phyloP scores from a whole-genome alignment of 1,284 basidiomycete species.

The Cryptococcus sp. region DNA sequence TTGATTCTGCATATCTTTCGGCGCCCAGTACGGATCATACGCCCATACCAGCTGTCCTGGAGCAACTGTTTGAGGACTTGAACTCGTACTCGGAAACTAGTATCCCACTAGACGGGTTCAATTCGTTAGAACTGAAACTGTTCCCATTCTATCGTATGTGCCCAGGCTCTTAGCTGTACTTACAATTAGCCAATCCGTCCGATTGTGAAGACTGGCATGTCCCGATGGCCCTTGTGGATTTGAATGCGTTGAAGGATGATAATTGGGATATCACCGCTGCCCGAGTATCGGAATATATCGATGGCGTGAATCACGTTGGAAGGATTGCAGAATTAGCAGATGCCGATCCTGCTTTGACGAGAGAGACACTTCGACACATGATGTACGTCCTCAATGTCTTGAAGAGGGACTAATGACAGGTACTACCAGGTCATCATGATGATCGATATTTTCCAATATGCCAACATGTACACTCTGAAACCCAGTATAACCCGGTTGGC shows the following conservation, averaged over 20 bases:
- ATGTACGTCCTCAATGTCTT: slow-evolving; percentile 57
- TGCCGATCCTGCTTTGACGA: slow-evolving; percentile 76
- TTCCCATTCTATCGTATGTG: slow-evolving; percentile 78
- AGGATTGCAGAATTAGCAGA: slow-evolving; percentile 88
- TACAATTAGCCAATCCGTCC: slow-evolving; percentile 66
- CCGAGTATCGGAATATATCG: slow-evolving; percentile 72
- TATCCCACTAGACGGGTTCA: slow-evolving; percentile 80
- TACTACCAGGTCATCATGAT: slow-evolving; percentile 96
- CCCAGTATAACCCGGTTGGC: slow-evolving; percentile 80
- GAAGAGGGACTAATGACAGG: slow-evolving; percentile 50
- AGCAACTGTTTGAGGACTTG: slow-evolving; percentile 94
- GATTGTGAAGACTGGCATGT: slow-evolving; percentile 92
- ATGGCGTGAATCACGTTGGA: slow-evolving; percentile 86
- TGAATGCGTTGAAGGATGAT: slow-evolving; percentile 72
- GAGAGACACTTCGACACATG: slow-evolving; percentile 86
- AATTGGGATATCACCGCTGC: slow-evolving; percentile 97
- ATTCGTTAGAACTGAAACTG: slow-evolving; percentile 88
- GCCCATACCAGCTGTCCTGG: slow-evolving; percentile 74
- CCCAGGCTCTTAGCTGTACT: background rate
- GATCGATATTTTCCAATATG: slow-evolving; percentile 94
- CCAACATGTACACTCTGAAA: slow-evolving; percentile 92
- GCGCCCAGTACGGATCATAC: slow-evolving; percentile 63
- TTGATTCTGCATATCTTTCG: slow-evolving; percentile 85
- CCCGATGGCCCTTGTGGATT: slow-evolving; percentile 80
- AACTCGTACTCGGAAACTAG: slow-evolving; percentile 96